Conservation (phyloP, 2,329 filamentous ascomycete species). For the Cryphonectria carpinicola region DNA sequence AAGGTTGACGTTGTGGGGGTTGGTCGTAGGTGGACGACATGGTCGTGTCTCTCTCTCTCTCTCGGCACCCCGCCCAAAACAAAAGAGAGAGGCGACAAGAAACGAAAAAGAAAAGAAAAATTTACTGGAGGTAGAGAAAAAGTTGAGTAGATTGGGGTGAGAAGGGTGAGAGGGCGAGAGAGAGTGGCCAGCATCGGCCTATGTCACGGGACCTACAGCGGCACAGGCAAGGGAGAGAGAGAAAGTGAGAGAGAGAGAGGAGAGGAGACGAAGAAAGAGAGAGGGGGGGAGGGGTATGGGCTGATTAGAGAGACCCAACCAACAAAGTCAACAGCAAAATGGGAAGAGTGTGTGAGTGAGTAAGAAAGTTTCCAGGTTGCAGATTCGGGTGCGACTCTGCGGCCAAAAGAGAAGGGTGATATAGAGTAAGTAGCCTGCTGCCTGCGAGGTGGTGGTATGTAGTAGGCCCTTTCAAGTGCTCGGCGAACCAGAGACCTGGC, state of each 20-base stretch:
- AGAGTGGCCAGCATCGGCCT: conserved; percentile 1
- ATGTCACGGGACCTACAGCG: conserved; percentile 5
- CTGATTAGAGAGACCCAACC: background rate
- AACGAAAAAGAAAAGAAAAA: background rate
- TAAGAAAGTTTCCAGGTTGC: background rate
- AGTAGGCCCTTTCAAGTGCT: no score
- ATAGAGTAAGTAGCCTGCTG: background rate
- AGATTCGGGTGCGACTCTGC: background rate
- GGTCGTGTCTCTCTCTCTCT: conserved; percentile 9
- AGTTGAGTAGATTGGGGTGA: background rate
- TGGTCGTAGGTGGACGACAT: conserved; percentile 21
- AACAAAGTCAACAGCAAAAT: background rate
- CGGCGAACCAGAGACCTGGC: no score
- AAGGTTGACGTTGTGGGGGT: conserved; percentile 49
- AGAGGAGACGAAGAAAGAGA: background rate
- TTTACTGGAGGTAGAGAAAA: background rate
- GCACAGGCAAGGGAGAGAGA: background rate
- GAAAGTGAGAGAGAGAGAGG: background rate
- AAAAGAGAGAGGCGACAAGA: background rate
- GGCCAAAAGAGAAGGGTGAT: background rate
- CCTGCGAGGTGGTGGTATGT: background rate
- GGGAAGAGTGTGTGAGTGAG: background rate
- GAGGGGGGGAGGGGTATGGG: background rate
- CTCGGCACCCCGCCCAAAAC: no score
- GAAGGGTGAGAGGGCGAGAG: background rate